Percentiles rank a stretch among this genome's conserved stretches.
These are phyloP conservation scores for Arabidopsis lyrata DNA, from an alignment of 441 rosid species.

Conservation along the genomic window DNA sequence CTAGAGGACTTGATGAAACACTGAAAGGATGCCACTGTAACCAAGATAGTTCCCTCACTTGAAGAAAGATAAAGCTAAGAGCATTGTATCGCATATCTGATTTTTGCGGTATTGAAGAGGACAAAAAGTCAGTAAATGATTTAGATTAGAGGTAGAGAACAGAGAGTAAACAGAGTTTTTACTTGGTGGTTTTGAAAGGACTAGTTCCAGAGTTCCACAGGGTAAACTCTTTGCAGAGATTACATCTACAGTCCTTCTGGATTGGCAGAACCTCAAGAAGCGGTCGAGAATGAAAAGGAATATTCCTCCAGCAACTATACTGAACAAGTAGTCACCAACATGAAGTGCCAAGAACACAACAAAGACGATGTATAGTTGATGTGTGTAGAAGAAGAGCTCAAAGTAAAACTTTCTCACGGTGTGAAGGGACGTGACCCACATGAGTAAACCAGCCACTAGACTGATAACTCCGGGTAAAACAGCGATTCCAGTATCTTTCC, in stretches of 20 bases:
- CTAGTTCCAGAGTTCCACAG: slow-evolving; percentile 65
- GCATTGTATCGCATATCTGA: slow-evolving; percentile 83
- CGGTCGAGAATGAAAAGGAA: slow-evolving; percentile 70
- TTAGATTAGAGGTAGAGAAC: slow-evolving; percentile 14
- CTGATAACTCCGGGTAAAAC: slow-evolving; percentile 65
- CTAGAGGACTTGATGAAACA: slow-evolving; percentile 74
- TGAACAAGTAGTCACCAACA: slow-evolving; percentile 62
- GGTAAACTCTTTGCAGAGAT: slow-evolving; percentile 69
- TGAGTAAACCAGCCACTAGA: slow-evolving; percentile 65
- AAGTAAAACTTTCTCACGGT: slow-evolving; percentile 60
- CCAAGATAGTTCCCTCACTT: slow-evolving; percentile 77
- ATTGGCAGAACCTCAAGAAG: slow-evolving; percentile 72
- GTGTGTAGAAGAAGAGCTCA: slow-evolving; percentile 79
- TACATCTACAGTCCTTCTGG: slow-evolving; percentile 57
- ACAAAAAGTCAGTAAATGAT: background rate
- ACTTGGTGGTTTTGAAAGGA: slow-evolving; percentile 66
- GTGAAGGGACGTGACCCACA: slow-evolving; percentile 74
- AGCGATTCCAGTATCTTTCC: slow-evolving; percentile 59
- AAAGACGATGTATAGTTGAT: slow-evolving; percentile 67
- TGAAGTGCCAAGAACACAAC: slow-evolving; percentile 71
- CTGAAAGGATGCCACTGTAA: slow-evolving; percentile 82
- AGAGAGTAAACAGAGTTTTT: slow-evolving; percentile 39
- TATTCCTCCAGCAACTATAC: slow-evolving; percentile 65
- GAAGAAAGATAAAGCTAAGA: slow-evolving; percentile 83
- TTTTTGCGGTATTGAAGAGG: background rate